These are phyloP conservation scores for Acmispon strigosus DNA, from an alignment of 306 rosid species.

Conservation along the genomic window DNA sequence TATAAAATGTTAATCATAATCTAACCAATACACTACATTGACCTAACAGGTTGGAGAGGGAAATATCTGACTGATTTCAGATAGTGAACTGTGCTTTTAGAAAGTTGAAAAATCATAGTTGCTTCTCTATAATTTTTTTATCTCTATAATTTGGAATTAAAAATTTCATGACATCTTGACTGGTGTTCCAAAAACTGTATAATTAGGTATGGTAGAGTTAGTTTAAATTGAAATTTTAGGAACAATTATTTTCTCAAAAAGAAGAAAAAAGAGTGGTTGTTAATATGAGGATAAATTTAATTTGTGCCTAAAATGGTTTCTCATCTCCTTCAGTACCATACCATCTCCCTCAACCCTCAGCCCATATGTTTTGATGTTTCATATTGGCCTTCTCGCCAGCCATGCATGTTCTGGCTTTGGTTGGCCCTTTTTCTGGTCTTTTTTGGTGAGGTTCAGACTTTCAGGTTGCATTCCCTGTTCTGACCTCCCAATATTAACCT, in stretches of 20 bases:
- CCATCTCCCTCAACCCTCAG: background rate
- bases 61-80: constrained; percentile 2
- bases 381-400: background rate
- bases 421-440: background rate
- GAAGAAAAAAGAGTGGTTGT: background rate
- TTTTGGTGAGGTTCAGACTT: background rate
- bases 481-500: too few species aligned
- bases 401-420: too few species aligned
- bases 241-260: too few species aligned
- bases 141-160: background rate
- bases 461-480: background rate
- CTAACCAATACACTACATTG: background rate
- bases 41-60: constrained; percentile 9
- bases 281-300: background rate
- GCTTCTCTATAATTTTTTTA: background rate
- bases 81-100: background rate
- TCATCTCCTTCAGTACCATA: background rate
- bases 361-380: background rate
- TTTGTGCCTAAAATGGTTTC: background rate
- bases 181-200: background rate
- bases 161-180: background rate
- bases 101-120: background rate
- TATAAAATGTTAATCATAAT: constrained; percentile 1
- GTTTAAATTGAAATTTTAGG: background rate
- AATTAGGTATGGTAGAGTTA: background rate